phyloP scores from a whole-genome alignment of 1,284 basidiomycete genomes.

The Fomes fomentarius region DNA sequence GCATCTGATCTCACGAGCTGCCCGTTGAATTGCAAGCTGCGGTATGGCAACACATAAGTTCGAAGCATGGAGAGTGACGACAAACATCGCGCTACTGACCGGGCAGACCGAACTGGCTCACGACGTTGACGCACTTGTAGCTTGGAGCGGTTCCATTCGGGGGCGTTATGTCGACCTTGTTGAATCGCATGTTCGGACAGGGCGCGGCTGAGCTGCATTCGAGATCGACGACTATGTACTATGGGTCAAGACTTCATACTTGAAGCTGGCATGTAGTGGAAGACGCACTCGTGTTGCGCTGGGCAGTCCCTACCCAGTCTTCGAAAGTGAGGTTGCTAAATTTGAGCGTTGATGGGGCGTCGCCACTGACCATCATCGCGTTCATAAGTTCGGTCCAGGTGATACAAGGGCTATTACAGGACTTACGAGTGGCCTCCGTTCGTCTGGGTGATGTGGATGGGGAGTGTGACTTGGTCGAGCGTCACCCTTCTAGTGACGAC shows the following conservation, averaged over 20 bases:
- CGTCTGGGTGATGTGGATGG: conserved; percentile 55
- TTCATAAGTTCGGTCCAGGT: too few relatives aligned
- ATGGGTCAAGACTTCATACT: neutral
- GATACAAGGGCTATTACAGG: too few relatives aligned
- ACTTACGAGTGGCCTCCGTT: conserved; percentile 52
- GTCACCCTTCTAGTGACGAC: conserved; percentile 48
- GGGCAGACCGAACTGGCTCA: conserved; percentile 45
- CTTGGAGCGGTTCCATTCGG: conserved; percentile 40
- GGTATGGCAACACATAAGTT: too few relatives aligned
- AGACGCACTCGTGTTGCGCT: conserved; percentile 39
- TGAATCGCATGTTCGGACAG: conserved; percentile 50
- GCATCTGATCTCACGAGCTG: too few relatives aligned
- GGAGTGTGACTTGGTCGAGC: conserved; percentile 48
- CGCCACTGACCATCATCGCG: conserved; percentile 38
- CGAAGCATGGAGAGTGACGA: too few relatives aligned
- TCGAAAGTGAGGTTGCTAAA: conserved; percentile 52
- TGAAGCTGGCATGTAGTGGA: neutral
- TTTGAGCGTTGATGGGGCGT: conserved; percentile 50
- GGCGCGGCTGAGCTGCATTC: conserved; percentile 54
- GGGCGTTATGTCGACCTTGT: conserved; percentile 43
- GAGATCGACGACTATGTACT: conserved; percentile 50
- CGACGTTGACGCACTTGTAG: conserved; percentile 52
- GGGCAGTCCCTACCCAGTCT: conserved; percentile 51
- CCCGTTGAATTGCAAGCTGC: too few relatives aligned
- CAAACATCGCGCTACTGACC: too few relatives aligned